Base-by-base conservation (phyloP, 2,329 filamentous ascomycete genomes). In the Aspergillus cejpii region DNA sequence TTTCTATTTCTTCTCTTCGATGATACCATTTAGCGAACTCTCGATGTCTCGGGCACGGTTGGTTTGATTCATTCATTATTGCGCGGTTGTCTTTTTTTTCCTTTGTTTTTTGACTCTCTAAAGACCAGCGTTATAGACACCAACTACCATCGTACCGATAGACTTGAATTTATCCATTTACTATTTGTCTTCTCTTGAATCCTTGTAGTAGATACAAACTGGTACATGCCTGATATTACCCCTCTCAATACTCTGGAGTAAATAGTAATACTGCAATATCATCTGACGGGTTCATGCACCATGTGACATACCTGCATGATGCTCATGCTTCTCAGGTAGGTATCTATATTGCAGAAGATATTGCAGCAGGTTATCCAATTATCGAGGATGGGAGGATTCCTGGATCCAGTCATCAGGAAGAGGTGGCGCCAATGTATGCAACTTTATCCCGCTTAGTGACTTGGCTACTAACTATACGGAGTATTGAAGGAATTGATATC, bases 21-120 rank as follows among this genome's bases (percentile, higher is more conserved):
- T 63, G 62, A 65, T 65, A 65, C 62, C 62, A 65, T 64, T 62
- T 56, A 55, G 61, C 61, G 61, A 8, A 24, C 54, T 54, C 55
- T 48, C 43, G 42, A 36, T 42, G 50, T 46, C 41, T 44, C 44
- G 34, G 47, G 12, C 23, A 39, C 44, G 44, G 44, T 45, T 53
- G 50, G 52, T 49, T 47, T 56, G 44, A 55, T 53, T 55, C 49
- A 8, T 24, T 24, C 23, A 8, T 24, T 24, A 4, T 8, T 8
- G 23, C 23, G 23, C 23, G 23, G 23, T 8, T 24, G 23, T 24
- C 23, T 24, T 24, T 24, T 8, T 24, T 24, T 24, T 24, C 23
- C 29, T 49, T 43, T 45, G 31, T 20, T 34, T 20, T 34, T 3
- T 20, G 17, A 5, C 15, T 34, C 15, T 17, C 10, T 19, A n/a